Conservation (phyloP, 2,329 filamentous ascomycete genomes). For the Cladosporium austrohemisphaericum region DNA sequence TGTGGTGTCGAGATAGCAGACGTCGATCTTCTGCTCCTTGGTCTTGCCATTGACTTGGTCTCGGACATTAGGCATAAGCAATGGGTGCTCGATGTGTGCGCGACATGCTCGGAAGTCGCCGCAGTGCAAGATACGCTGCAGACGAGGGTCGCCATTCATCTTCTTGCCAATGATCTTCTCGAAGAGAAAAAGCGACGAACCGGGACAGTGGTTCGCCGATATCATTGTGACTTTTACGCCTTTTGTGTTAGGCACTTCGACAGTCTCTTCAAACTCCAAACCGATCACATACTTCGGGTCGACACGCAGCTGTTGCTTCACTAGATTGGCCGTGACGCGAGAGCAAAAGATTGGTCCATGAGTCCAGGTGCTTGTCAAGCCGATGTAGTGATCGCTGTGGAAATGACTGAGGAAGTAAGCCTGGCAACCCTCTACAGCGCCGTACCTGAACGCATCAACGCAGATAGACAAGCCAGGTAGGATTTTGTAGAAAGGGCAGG, state of each 20-base stretch:
- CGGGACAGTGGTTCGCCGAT: conserved; percentile 92
- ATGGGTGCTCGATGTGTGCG: conserved; percentile 75
- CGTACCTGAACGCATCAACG: conserved; percentile 94
- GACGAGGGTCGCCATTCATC: conserved; percentile 48
- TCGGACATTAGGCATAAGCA: conserved; percentile 70
- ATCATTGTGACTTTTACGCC: conserved; percentile 92
- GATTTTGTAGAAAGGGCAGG: conserved; percentile 98
- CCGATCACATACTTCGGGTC: conserved; percentile 80
- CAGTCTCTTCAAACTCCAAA: conserved; percentile 76
- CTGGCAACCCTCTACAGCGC: conserved; percentile 83
- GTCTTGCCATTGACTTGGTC: conserved; percentile 68
- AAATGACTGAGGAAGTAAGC: conserved; percentile 98
- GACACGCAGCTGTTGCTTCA: conserved; percentile 79
- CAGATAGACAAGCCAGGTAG: conserved; percentile 89
- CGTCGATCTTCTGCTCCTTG: conserved; percentile 82
- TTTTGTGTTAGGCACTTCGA: conserved; percentile 75
- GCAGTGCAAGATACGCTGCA: conserved; percentile 85
- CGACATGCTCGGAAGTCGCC: conserved; percentile 92
- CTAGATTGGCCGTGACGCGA: conserved; percentile 82
- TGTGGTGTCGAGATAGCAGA: conserved; percentile 95
- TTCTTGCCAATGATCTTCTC: conserved; percentile 69
- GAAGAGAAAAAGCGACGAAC: conserved; percentile 89
- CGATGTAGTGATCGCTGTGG: conserved; percentile 95
- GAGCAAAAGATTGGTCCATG: conserved; percentile 98
- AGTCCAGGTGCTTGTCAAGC: conserved; percentile 79